Percentiles rank a stretch among this genome's conserved stretches.
phyloP scores from a whole-genome alignment of 2,329 filamentous ascomycete species.

The Nemania sp. region DNA sequence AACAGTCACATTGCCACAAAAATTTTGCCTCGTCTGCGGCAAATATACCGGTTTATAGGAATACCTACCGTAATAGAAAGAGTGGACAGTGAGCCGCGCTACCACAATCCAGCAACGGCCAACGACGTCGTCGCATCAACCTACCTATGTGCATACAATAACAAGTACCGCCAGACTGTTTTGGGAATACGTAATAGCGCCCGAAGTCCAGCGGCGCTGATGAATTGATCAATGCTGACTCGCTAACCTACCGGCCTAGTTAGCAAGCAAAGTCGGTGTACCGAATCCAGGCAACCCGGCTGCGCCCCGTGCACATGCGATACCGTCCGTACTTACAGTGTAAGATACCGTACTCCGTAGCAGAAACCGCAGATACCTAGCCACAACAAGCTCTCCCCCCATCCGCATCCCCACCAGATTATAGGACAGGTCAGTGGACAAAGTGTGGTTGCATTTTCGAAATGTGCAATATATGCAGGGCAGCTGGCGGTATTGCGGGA shows the following conservation, averaged over 20 bases:
- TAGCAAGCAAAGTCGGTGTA: background rate
- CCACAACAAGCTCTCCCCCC: background rate
- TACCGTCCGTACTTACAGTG: background rate
- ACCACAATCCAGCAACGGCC: background rate
- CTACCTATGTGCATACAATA: too few species aligned
- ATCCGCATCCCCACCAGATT: background rate
- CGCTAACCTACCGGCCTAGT: too few species aligned
- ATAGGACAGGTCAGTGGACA: background rate
- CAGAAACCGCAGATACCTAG: too few species aligned
- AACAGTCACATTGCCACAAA: background rate
- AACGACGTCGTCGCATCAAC: background rate
- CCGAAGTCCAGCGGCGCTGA: background rate
- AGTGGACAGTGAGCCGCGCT: background rate
- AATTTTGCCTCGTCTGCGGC: background rate
- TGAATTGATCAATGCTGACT: slow-evolving; percentile 7
- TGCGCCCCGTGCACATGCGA: background rate
- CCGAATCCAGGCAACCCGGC: slow-evolving; percentile 7
- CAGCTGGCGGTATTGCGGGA: background rate
- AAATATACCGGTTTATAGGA: slow-evolving; percentile 1
- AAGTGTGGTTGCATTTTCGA: background rate
- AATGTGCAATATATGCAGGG: background rate
- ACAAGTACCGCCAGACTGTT: background rate
- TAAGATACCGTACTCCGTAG: background rate
- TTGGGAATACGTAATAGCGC: background rate
- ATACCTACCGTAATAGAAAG: too few species aligned